Evolutionary conservation across 176 grass and related monocot genomes (phyloP), one percentile per base, ranked within the genome.

Genomic region (Dendrocalamus sinicus): DNA sequence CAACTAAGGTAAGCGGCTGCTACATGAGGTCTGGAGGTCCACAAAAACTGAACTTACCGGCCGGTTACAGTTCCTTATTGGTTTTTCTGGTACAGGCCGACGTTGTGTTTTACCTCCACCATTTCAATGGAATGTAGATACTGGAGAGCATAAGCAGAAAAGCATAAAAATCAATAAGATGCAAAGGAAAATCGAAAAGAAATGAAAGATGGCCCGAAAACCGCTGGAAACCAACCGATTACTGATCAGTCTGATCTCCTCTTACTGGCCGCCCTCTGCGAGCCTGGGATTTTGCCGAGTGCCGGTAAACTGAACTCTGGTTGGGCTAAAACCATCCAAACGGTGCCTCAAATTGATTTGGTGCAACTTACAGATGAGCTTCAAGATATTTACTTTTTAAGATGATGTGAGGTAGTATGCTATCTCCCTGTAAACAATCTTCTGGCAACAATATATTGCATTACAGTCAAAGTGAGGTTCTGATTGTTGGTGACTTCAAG

Each of bases 401-500:
- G 13, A 70, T 43, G 32, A 4, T 57, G 79, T 7, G 48, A 82
- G 37, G 22, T 14, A 61, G 81, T 35, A 83, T 50, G 69, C 35
- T 47, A 23, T 63, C 57, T 63, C 24, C 12, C 53, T 47, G 68
- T 26, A 15, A 61, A 83, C 40, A 57, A 58, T 24, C 52, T n/a
- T n/a, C 24, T 62, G 40, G 24, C 24, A 61, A 62, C 30, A 73
- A 35, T 20, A 47, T 61, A 72, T 32, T 35, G 24, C 54, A 48
- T 46, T 72, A 45, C 13, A 43, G 39, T 82, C 51, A 30, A 45
- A 69, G 19, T 72, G 53, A 72, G 20, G 23, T 83, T 72, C 16
- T 20, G 12, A 13, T 41, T 82, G 66, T 26, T 3, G 5, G 11
- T 39, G 26, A 81, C 65, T 81, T 71, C n/a, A 0, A 60, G 40